Evolutionary conservation across 352 stramenopile species (phyloP).

Genomic region (Globisporangium alternatum): DNA sequence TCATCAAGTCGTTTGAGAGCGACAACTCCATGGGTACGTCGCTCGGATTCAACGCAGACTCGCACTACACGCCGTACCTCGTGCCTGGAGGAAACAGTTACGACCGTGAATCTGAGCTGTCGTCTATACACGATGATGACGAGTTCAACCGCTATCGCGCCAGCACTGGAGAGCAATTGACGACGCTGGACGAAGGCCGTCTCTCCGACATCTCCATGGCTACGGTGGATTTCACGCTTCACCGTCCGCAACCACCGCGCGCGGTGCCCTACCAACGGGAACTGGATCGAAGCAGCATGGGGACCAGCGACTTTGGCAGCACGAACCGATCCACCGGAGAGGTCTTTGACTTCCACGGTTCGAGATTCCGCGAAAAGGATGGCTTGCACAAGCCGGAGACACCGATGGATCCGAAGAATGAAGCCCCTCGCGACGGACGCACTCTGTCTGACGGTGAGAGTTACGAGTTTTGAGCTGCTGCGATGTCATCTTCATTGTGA

Average conservation of each 20-base stretch:
- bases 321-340: constrained; percentile 29
- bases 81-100: constrained; percentile 30
- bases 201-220: constrained; percentile 22
- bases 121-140: constrained; percentile 49
- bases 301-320: constrained; percentile 21
- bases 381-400: constrained; percentile 22
- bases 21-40: constrained; percentile 57
- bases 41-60: constrained; percentile 23
- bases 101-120: constrained; percentile 60
- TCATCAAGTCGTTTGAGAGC: constrained; percentile 47
- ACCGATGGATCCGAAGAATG: background rate
- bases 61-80: constrained; percentile 32
- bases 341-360: constrained; percentile 46
- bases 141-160: constrained; percentile 23
- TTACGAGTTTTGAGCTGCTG: constrained; percentile 68
- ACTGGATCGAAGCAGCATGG: constrained; percentile 12
- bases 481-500: background rate
- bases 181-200: constrained; percentile 19
- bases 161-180: constrained; percentile 8
- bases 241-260: constrained; percentile 16
- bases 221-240: constrained; percentile 22
- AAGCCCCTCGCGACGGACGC: constrained; percentile 26
- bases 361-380: constrained; percentile 11
- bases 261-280: constrained; percentile 15
- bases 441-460: constrained; percentile 60